Conservation (phyloP, 257 asterid species). For the Hygrophila difformis region DNA sequence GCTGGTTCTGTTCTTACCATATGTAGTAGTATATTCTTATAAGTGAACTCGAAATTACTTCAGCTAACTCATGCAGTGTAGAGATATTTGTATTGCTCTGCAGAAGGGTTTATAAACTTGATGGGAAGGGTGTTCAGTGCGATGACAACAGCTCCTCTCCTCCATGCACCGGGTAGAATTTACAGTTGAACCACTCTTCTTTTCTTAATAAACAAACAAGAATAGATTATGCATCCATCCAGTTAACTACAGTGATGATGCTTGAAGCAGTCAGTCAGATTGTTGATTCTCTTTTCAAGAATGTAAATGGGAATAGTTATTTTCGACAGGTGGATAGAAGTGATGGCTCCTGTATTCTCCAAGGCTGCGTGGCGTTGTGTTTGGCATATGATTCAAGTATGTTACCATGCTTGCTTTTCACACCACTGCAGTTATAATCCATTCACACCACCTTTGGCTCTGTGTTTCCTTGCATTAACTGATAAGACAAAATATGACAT, state of each 20-base stretch:
- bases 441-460: background rate
- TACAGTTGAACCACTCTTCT: constrained; percentile 16
- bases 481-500: no score
- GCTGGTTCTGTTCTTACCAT: background rate
- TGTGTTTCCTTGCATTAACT: background rate
- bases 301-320: background rate
- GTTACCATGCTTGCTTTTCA: background rate
- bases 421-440: background rate
- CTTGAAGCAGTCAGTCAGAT: background rate
- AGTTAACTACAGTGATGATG: background rate
- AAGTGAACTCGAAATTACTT: background rate
- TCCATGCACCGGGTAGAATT: constrained; percentile 87
- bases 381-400: constrained; percentile 87
- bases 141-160: constrained; percentile 55
- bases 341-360: constrained; percentile 94
- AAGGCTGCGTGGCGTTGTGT: constrained; percentile 80
- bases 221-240: background rate
- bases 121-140: constrained; percentile 45
- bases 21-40: background rate
- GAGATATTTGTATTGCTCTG: constrained; percentile 2
- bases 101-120: constrained; percentile 65
- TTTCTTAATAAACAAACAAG: no score
- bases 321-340: constrained; percentile 76
- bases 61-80: no score
- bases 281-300: background rate